phyloP scores from a whole-genome alignment of 305 asterid species.

The Andrographis paniculata region DNA sequence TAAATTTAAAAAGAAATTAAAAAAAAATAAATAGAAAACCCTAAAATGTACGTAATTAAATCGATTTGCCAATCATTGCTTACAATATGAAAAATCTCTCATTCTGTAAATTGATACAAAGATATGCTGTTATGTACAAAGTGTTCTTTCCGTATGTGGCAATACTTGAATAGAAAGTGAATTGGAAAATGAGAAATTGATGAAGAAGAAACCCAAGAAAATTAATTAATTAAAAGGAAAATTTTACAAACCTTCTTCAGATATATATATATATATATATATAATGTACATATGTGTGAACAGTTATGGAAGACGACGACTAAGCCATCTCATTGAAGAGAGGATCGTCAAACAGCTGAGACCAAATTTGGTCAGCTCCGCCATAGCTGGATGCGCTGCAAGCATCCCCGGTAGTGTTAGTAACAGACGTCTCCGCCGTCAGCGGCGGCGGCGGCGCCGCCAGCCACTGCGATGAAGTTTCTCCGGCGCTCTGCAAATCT shows the following conservation, averaged over 20 bases:
- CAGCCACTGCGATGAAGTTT: neutral
- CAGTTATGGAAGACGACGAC: neutral
- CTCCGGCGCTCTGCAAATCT: conserved; percentile 19
- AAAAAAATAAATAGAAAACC: too few relatives aligned
- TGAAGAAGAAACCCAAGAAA: neutral
- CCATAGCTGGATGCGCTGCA: conserved; percentile 30
- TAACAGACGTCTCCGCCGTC: conserved; percentile 7
- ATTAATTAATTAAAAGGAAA: neutral
- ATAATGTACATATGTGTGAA: neutral
- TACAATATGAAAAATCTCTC: neutral
- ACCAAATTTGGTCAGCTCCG: conserved; percentile 33
- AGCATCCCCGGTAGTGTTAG: conserved; percentile 19
- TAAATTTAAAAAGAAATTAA: neutral
- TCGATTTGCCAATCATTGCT: neutral
- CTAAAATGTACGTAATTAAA: too few relatives aligned
- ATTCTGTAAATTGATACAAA: neutral
- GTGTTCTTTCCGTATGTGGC: too few relatives aligned
- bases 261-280: neutral
- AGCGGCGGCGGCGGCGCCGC: conserved; percentile 11
- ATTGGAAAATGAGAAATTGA: too few relatives aligned
- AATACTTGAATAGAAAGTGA: too few relatives aligned
- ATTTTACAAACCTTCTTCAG: neutral
- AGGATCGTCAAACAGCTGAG: conserved; percentile 35
- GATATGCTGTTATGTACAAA: neutral
- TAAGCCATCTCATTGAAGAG: conserved; percentile 7